A percentile compares a stretch with the other conserved stretches of the same genome.
These are phyloP conservation scores for Tylopilus subfusipes DNA, from an alignment of 768 basidiomycete genomes.

Conservation along the genomic window DNA sequence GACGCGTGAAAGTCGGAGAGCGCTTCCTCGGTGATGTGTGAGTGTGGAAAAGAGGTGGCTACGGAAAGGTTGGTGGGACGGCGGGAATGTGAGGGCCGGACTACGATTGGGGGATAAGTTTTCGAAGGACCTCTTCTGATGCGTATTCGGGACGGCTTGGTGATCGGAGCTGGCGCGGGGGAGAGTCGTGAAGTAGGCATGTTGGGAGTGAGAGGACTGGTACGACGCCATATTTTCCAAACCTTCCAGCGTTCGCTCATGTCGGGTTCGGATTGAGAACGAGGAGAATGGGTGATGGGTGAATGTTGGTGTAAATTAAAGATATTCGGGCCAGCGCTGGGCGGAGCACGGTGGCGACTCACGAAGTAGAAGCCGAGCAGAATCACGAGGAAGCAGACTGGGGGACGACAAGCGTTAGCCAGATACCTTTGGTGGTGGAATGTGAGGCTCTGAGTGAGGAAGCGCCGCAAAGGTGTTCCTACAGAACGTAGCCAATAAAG, in stretches of 20 bases:
- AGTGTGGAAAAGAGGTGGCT: conserved; percentile 21
- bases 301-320: neutral
- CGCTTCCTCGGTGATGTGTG: conserved; percentile 24
- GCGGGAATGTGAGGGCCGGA: conserved; percentile 13
- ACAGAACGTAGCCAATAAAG: neutral
- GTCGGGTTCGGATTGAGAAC: neutral
- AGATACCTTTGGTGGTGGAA: neutral
- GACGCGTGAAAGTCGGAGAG: conserved; percentile 19
- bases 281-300: conserved; percentile 1
- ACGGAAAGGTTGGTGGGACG: conserved; percentile 22
- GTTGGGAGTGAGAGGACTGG: neutral
- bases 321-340: neutral
- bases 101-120: neutral
- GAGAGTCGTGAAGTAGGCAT: conserved; percentile 4
- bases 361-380: conserved; percentile 29
- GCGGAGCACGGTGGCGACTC: conserved; percentile 11
- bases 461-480: neutral
- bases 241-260: conserved; percentile 13
- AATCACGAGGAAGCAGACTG: conserved; percentile 25
- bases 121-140: neutral
- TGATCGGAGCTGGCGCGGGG: neutral
- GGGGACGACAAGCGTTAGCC: conserved; percentile 9
- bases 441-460: neutral
- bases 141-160: neutral
- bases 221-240: conserved; percentile 15